A percentile compares a stretch with the other conserved stretches of the same genome.
phyloP scores from a whole-genome alignment of 148 eudicot genomes.

The Rhododendron williamsianum region DNA sequence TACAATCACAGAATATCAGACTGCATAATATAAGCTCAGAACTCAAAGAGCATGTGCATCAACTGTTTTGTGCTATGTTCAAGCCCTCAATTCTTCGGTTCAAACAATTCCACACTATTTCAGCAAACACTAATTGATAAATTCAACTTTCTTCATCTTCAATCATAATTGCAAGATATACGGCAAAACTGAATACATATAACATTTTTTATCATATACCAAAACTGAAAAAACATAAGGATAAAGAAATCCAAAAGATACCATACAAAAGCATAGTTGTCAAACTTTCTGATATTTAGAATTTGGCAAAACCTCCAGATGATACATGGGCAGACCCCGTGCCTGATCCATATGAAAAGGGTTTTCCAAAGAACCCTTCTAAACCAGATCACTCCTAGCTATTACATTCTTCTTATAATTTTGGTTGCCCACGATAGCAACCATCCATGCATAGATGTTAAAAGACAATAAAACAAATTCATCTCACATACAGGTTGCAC shows the following conservation, averaged over 20 bases:
- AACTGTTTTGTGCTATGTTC: background rate
- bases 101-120: background rate
- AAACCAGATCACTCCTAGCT: background rate
- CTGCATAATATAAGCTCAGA: background rate
- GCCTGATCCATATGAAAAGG: background rate
- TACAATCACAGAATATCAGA: background rate
- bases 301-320: background rate
- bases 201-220: background rate
- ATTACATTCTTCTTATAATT: background rate
- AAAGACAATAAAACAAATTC: background rate
- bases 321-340: background rate
- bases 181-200: background rate
- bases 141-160: background rate
- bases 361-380: background rate
- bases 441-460: background rate
- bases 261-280: background rate
- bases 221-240: background rate
- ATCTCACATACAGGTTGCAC: background rate
- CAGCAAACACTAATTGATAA: background rate
- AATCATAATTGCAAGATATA: background rate
- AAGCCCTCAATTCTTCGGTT: background rate
- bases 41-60: background rate
- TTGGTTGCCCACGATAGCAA: background rate
- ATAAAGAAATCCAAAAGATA: background rate
- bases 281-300: background rate